Evolutionary conservation across 441 rosid species (phyloP).

Genomic region (Dalechampia spathulata): DNA sequence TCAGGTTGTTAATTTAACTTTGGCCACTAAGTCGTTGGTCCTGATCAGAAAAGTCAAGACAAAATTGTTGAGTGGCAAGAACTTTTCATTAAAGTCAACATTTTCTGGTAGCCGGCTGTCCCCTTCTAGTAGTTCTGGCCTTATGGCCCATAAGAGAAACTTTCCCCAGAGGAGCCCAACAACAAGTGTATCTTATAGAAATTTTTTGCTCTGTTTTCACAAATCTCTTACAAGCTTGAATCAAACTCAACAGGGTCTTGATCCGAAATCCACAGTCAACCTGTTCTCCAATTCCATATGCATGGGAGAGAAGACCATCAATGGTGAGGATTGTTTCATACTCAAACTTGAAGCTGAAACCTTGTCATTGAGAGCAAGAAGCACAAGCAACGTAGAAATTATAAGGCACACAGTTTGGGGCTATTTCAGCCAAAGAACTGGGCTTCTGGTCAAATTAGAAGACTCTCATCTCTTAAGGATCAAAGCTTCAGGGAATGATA

Average conservation of each 20-base stretch:
- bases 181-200: no score
- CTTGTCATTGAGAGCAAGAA: conserved; percentile 40
- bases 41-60: no score
- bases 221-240: background rate
- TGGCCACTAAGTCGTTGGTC: background rate
- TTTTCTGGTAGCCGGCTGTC: no score
- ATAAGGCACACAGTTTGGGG: conserved; percentile 71
- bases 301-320: conserved; percentile 41
- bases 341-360: conserved; percentile 46
- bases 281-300: conserved; percentile 57
- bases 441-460: conserved; percentile 60
- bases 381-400: conserved; percentile 51
- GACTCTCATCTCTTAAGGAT: conserved; percentile 76
- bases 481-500: conserved; percentile 34
- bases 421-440: conserved; percentile 82
- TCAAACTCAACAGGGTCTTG: conserved; percentile 58
- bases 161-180: no score
- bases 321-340: conserved; percentile 49
- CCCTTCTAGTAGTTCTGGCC: no score
- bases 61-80: no score
- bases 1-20: background rate
- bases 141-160: no score
- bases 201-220: no score
- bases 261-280: conserved; percentile 76
- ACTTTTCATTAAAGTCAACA: conserved; percentile 16